phyloP scores from a whole-genome alignment of 495 filamentous ascomycete genomes.

The Neurospora sp. region DNA sequence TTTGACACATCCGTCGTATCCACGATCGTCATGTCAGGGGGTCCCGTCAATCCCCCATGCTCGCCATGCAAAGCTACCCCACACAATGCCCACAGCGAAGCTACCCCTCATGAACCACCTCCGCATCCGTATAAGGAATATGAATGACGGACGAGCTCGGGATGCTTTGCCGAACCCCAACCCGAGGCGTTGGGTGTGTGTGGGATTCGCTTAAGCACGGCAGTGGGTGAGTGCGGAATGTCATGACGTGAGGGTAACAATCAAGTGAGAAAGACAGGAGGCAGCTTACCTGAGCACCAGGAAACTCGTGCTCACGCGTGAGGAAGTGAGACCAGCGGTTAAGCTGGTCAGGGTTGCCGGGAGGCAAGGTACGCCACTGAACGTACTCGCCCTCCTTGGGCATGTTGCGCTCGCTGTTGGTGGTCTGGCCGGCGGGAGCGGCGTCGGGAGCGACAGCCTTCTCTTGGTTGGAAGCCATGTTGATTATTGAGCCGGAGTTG shows the following conservation, averaged over 20 bases:
- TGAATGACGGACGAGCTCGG: background rate
- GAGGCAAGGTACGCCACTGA: slow-evolving; percentile 31
- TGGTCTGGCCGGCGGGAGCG: background rate
- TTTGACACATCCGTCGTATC: background rate
- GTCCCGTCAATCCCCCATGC: background rate
- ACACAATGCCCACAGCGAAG: background rate
- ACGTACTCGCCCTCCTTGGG: slow-evolving; percentile 36
- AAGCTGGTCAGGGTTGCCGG: slow-evolving; percentile 25
- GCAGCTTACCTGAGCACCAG: slow-evolving; percentile 67
- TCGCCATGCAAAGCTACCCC: background rate
- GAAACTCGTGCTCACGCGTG: slow-evolving; percentile 72
- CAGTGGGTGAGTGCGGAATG: background rate
- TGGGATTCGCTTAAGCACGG: background rate
- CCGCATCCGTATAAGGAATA: background rate
- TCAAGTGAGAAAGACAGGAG: background rate
- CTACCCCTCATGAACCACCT: background rate
- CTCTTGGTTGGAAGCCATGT: background rate
- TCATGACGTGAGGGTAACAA: background rate
- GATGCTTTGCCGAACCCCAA: background rate
- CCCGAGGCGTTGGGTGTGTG: background rate
- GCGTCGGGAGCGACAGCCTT: background rate
- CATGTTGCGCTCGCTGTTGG: slow-evolving; percentile 16
- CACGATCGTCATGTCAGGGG: background rate
- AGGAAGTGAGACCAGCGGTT: slow-evolving; percentile 41
- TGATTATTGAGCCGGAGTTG: background rate